phyloP scores from a whole-genome alignment of 768 basidiomycete genomes.

The Suillus subluteus region DNA sequence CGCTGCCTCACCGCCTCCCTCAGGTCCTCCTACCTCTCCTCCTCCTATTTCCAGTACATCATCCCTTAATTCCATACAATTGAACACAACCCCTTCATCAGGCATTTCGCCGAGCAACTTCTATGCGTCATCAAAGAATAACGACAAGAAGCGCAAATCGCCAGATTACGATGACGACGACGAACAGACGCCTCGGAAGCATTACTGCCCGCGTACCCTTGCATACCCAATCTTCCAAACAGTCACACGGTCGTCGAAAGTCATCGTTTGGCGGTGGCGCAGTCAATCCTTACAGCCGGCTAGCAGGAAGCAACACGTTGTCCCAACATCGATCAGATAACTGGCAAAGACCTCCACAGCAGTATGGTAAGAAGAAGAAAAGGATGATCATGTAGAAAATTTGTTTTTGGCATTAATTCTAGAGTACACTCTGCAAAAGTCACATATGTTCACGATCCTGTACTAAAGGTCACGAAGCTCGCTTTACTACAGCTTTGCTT shows the following conservation, averaged over 20 bases:
- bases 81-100: conserved; percentile 25
- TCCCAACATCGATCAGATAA: conserved; percentile 25
- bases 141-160: conserved; percentile 46
- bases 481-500: conserved; percentile 51
- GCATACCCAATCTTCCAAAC: conserved; percentile 29
- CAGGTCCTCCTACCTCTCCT: conserved; percentile 36
- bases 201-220: conserved; percentile 23
- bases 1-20: conserved; percentile 36
- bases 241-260: conserved; percentile 26
- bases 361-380: conserved; percentile 38
- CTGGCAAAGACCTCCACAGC: conserved; percentile 23
- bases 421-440: conserved; percentile 7
- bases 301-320: conserved; percentile 40
- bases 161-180: conserved; percentile 35
- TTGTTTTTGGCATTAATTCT: conserved; percentile 13
- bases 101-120: conserved; percentile 40
- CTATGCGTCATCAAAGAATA: conserved; percentile 37
- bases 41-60: conserved; percentile 32
- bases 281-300: conserved; percentile 39
- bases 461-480: conserved; percentile 8
- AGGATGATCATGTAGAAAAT: conserved; percentile 38
- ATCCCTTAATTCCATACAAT: conserved; percentile 21
- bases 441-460: conserved; percentile 2
- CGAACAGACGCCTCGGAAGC: conserved; percentile 25
- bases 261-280: conserved; percentile 35